These are phyloP conservation scores for Solanum dulcamara DNA, from an alignment of 257 asterid species.

Conservation along the genomic window DNA sequence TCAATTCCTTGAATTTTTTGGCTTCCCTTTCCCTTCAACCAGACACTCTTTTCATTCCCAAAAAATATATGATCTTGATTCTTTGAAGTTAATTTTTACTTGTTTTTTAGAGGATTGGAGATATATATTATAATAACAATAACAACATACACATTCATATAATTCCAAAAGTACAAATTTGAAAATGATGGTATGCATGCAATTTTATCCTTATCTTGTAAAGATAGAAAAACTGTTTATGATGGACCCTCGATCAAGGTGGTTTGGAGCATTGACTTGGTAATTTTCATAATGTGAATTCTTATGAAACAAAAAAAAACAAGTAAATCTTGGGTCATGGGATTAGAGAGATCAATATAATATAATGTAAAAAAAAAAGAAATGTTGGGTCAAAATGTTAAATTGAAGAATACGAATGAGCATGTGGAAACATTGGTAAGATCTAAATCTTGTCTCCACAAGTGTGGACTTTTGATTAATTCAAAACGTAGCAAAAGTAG, in stretches of 20 bases:
- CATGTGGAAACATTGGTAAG: conserved; percentile 37
- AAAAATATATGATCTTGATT: background rate
- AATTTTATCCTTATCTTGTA: background rate
- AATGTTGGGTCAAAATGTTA: background rate
- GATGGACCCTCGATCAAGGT: background rate
- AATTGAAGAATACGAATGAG: conserved; percentile 1
- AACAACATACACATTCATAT: background rate
- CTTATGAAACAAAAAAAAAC: background rate
- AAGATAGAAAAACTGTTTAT: background rate
- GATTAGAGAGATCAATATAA: background rate
- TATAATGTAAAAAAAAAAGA: background rate
- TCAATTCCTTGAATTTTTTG: background rate
- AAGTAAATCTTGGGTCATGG: background rate
- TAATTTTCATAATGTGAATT: background rate
- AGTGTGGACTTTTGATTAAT: conserved; percentile 6
- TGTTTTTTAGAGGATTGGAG: background rate
- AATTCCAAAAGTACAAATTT: background rate
- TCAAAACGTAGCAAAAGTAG: background rate
- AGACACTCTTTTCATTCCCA: background rate
- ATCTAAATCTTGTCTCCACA: conserved; percentile 21
- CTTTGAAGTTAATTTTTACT: background rate
- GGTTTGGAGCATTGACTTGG: background rate
- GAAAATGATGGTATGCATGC: too few relatives aligned
- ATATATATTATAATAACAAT: too few relatives aligned
- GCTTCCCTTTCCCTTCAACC: background rate